Evolutionary conservation across 2,329 filamentous ascomycete species (phyloP), one percentile per base, ranked within the genome.

Genomic region (Amphichorda felina): DNA sequence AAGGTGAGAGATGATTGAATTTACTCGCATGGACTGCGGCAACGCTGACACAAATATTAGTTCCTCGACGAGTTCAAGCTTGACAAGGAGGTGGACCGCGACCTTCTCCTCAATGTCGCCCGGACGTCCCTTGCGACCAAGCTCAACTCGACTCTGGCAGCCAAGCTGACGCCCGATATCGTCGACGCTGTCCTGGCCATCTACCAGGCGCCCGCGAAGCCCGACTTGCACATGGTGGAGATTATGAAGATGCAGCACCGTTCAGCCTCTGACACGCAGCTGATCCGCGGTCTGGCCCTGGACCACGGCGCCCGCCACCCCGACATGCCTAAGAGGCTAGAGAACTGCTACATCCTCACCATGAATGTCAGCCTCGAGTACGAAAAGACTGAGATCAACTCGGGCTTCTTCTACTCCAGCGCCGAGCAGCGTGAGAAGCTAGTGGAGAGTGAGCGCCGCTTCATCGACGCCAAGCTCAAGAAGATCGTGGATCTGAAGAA

Each of bases 161-260:
- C 88, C 55, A 84, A 88, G 57, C 78, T 98, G 42, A 96, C 88
- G 0, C 87, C 91, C 39, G 83, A 86, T 50, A 94, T 98, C 51
- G 91, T 96, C 52, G 91, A 98, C 56, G 84, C 91, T 40, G 91
- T 98, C 33, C 78, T 98, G 38, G 76, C 91, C 44, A 98, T 98
- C 57, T 88, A 95, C 68, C 74, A 87, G 57, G 68, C 84, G 14
- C 85, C 85, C 18, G 78, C 76, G 43, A 96, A 96, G 67, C 93
- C 93, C 38, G 91, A 98, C 63, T 63, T 98, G 53, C 89, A 96
- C 68, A 98, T 98, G 91, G 74, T 98, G 46, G 91, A 98, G 64
- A 96, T 98, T 51, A 98, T 98, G 91, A 96, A 94, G 59, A 96
- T 98, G 89, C 91, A 98, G 66, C 91, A 98, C 67, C 83, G 89